phyloP scores from a whole-genome alignment of 1,284 basidiomycete species.

The Tranzscheliella williamsii region DNA sequence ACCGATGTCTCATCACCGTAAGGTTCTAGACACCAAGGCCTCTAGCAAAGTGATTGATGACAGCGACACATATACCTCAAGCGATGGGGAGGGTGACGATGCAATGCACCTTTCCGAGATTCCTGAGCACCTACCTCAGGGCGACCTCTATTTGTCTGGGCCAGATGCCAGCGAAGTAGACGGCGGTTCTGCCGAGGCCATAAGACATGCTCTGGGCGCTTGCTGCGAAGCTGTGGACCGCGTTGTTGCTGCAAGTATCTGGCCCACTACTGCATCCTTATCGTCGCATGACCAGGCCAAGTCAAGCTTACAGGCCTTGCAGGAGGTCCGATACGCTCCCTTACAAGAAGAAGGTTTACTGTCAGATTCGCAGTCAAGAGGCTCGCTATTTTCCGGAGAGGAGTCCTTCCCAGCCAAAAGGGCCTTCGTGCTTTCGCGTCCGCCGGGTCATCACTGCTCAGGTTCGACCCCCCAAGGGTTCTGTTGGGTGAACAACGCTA shows the following conservation, averaged over 20 bases:
- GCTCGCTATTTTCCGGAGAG: neutral
- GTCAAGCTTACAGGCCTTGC: too few relatives aligned
- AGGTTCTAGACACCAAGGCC: too few relatives aligned
- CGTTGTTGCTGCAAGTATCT: conserved; percentile 28
- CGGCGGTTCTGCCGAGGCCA: conserved; percentile 55
- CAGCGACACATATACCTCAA: conserved; percentile 33
- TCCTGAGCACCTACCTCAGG: conserved; percentile 49
- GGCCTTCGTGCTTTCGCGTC: conserved; percentile 57
- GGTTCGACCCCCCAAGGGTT: conserved; percentile 70
- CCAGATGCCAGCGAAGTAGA: conserved; percentile 17
- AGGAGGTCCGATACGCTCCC: conserved; percentile 8
- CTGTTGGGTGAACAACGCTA: conserved; percentile 92
- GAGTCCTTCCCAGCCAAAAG: conserved; percentile 31
- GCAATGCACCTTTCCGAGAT: conserved; percentile 50
- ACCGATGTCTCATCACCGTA: conserved; percentile 7
- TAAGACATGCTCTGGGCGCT: conserved; percentile 52
- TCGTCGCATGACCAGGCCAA: too few relatives aligned
- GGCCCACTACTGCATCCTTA: neutral
- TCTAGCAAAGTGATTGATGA: conserved; percentile 7
- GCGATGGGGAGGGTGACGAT: conserved; percentile 48
- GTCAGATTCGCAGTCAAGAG: too few relatives aligned
- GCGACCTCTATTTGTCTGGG: conserved; percentile 56
- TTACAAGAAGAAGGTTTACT: too few relatives aligned
- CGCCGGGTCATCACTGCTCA: conserved; percentile 60
- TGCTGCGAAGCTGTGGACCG: conserved; percentile 56